Evolutionary conservation across 805 yeast species (phyloP), one percentile per base, ranked within the genome.

Genomic region (Alloascoidea africana): DNA sequence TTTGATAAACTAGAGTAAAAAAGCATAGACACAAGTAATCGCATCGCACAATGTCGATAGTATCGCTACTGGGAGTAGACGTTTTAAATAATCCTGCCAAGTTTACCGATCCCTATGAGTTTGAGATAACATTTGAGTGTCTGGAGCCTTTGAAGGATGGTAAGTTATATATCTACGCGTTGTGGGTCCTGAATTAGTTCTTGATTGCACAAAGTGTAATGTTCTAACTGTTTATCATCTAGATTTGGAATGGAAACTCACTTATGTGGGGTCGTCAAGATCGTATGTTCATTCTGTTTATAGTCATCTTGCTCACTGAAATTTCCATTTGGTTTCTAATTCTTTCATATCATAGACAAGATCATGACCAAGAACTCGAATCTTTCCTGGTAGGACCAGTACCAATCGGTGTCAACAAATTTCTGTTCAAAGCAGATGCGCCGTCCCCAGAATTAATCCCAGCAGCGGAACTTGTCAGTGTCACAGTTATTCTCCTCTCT

Each of bases 31-130:
- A n/a, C n/a, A n/a, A n/a, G n/a, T n/a, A n/a, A n/a, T n/a, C n/a
- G n/a, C n/a, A n/a, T n/a, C n/a, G n/a, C n/a, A n/a, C n/a, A n/a
- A 87, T 87, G 97, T 87, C 96, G 6, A 87, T 87, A 42, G 96
- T 89, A 3, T 86, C 96, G 33, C 62, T 91, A 37, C 63, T 89
- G 38, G 96, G 95, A 38, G 86, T 91, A 42, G 82, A 83, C 48
- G 95, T 91, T 18, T 68, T 89, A 40, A 89, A 85, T 55, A 91
- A 91, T 50, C 98, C 98, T 3, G 96, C 97, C 3, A 74, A 79
- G 46, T 91, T 91, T 63, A 67, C 83, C 3, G 96, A 84, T 50
- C 83, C 96, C 2, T 91, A 91, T 48, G 93, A 91, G 54, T 87
- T 91, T 54, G 97, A 91, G 56, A 91, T 91, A 58, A 91, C 98